A percentile compares a stretch with the other conserved stretches of the same genome.
Conservation (phyloP, 345 rosid species). For the Passiflora organensis region DNA sequence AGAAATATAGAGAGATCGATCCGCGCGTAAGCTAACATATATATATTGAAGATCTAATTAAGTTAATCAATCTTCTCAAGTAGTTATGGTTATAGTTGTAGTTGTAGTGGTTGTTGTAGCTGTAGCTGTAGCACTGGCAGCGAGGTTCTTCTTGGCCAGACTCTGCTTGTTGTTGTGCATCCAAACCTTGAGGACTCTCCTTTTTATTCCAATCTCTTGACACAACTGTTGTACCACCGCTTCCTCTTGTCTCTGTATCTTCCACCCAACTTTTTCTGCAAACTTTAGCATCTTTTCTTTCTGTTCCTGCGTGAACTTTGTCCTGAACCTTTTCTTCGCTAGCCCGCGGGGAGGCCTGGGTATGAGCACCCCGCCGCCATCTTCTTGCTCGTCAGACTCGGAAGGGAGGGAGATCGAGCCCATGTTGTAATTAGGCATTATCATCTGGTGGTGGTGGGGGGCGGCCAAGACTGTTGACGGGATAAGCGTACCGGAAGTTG, state of each 20-base stretch:
- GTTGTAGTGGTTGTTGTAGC: too few relatives aligned
- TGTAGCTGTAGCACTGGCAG: too few relatives aligned
- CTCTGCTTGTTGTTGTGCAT: constrained; percentile 69
- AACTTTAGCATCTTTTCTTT: constrained; percentile 56
- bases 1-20: too few relatives aligned
- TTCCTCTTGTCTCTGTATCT: constrained; percentile 49
- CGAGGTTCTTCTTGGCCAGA: constrained; percentile 16
- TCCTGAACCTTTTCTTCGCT: constrained; percentile 50
- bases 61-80: too few relatives aligned
- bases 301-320: constrained; percentile 64
- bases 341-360: constrained; percentile 6
- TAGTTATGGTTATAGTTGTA: too few relatives aligned
- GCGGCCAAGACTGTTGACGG: too few relatives aligned
- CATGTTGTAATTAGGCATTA: constrained; percentile 10
- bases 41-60: too few relatives aligned
- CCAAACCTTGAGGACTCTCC: constrained; percentile 71
- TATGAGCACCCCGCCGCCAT: constrained; percentile 9
- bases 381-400: constrained; percentile 31
- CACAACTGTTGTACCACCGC: constrained; percentile 46
- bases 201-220: constrained; percentile 44
- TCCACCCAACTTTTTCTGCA: constrained; percentile 56
- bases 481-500: too few relatives aligned
- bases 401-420: constrained; percentile 20
- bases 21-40: too few relatives aligned
- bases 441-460: constrained; percentile 11